These are phyloP conservation scores for Yamadazyma spencermartinsiae DNA, from an alignment of 1,139 yeast genomes.

Conservation along the genomic window DNA sequence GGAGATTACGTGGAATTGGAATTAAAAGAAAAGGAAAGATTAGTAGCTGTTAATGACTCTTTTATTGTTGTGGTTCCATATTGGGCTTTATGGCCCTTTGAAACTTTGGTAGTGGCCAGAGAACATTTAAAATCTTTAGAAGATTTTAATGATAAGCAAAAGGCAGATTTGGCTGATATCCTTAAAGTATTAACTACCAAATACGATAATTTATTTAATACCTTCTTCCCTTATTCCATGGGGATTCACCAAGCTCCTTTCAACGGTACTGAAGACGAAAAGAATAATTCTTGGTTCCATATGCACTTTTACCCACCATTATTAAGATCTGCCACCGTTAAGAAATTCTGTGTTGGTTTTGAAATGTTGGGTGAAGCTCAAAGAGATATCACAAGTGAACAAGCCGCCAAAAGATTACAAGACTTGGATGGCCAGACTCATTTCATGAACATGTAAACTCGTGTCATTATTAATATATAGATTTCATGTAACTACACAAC, in stretches of 20 bases:
- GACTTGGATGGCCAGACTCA: conserved; percentile 44
- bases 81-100: conserved; percentile 87
- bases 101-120: conserved; percentile 61
- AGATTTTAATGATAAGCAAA: conserved; percentile 52
- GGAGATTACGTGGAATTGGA: conserved; percentile 69
- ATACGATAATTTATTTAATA: conserved; percentile 70
- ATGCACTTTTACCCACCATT: conserved; percentile 81
- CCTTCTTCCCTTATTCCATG: conserved; percentile 79
- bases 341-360: conserved; percentile 75
- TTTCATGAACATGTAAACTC: conserved; percentile 20
- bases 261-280: conserved; percentile 37
- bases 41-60: conserved; percentile 60
- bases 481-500: too few species aligned
- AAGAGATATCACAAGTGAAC: conserved; percentile 75
- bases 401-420: conserved; percentile 62
- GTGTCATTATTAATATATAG: neutral
- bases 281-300: conserved; percentile 61
- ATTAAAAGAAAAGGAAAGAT: conserved; percentile 48
- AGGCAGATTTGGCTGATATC: conserved; percentile 56
- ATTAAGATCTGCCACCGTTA: conserved; percentile 71
- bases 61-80: conserved; percentile 75
- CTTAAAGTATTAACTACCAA: conserved; percentile 58
- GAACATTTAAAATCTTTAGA: conserved; percentile 52
- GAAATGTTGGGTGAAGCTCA: conserved; percentile 81
- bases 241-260: conserved; percentile 76